phyloP scores from a whole-genome alignment of 495 filamentous ascomycete species.

The Aspergillus affinis region DNA sequence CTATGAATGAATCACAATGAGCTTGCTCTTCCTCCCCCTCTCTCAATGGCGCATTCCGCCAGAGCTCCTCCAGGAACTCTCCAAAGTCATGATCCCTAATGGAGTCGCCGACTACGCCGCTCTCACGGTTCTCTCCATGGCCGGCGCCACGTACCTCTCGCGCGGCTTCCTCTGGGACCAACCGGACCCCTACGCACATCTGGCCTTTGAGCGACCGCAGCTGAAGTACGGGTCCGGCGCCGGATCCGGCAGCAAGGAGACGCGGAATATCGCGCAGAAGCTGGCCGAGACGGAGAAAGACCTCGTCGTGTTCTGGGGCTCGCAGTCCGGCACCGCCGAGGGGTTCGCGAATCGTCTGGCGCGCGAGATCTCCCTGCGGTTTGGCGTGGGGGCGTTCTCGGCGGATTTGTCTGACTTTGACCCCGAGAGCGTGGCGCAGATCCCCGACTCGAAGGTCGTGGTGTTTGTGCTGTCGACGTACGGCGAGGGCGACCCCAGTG shows the following conservation, averaged over 20 bases:
- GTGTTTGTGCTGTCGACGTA: conserved; percentile 55
- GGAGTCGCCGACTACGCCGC: conserved; percentile 32
- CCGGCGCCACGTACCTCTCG: conserved; percentile 29
- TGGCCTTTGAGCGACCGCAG: conserved; percentile 35
- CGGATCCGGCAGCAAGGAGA: conserved; percentile 24
- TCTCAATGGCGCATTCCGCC: conserved; percentile 20
- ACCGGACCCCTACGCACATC: conserved; percentile 31
- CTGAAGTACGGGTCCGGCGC: conserved; percentile 27
- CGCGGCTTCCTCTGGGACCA: conserved; percentile 38
- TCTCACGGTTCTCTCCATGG: conserved; percentile 27
- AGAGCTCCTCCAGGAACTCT: conserved; percentile 23
- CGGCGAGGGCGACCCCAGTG: conserved; percentile 55
- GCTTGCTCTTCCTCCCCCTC: background rate
- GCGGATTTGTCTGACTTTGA: conserved; percentile 55
- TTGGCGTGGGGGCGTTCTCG: conserved; percentile 41
- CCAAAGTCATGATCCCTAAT: conserved; percentile 25
- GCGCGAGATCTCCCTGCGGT: conserved; percentile 43
- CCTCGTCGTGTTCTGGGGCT: conserved; percentile 56
- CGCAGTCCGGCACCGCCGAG: conserved; percentile 56
- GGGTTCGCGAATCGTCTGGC: conserved; percentile 47
- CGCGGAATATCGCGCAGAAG: conserved; percentile 37
- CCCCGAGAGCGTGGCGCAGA: conserved; percentile 35
- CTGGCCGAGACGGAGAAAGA: conserved; percentile 34
- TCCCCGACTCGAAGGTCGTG: conserved; percentile 42
- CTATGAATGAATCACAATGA: background rate